Percentiles rank a stretch among this genome's conserved stretches.
Evolutionary conservation across 768 basidiomycete genomes (phyloP).

Genomic region (Leccinellum rugosiceps): DNA sequence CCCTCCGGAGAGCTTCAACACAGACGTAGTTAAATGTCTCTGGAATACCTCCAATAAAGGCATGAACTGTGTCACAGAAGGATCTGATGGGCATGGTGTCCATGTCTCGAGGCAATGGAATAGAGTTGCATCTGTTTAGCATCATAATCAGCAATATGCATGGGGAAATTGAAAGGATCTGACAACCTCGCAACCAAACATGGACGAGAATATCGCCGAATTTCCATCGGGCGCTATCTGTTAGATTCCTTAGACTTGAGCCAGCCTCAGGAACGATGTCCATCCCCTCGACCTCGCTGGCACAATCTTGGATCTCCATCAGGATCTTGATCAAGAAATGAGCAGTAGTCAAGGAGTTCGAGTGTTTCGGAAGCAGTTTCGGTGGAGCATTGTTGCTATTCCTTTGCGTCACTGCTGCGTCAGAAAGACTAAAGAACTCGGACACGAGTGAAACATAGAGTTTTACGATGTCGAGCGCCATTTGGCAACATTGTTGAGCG

Average conservation of each 20-base stretch:
- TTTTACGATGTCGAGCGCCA: slow-evolving; percentile 85
- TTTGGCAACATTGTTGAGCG: slow-evolving; percentile 76
- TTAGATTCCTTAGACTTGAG: slow-evolving; percentile 63
- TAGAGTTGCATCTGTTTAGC: slow-evolving; percentile 65
- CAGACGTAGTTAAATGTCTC: slow-evolving; percentile 66
- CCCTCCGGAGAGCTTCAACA: slow-evolving; percentile 80
- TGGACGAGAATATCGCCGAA: slow-evolving; percentile 79
- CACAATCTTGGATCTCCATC: slow-evolving; percentile 81
- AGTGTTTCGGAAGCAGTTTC: slow-evolving; percentile 63
- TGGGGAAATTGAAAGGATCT: background rate
- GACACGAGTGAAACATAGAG: slow-evolving; percentile 83
- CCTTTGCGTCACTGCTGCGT: slow-evolving; percentile 61
- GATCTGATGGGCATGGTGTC: slow-evolving; percentile 58
- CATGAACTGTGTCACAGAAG: slow-evolving; percentile 71
- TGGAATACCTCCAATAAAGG: slow-evolving; percentile 80
- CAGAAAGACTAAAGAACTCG: slow-evolving; percentile 82
- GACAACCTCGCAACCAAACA: slow-evolving; percentile 80
- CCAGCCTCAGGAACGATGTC: slow-evolving; percentile 77
- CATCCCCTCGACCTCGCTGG: slow-evolving; percentile 73
- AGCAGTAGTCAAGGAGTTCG: slow-evolving; percentile 79
- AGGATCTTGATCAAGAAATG: slow-evolving; percentile 79
- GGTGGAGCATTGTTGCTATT: slow-evolving; percentile 41
- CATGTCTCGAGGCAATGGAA: slow-evolving; percentile 90
- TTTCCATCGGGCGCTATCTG: slow-evolving; percentile 84
- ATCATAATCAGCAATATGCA: slow-evolving; percentile 3